Evolutionary conservation across 306 rosid genomes (phyloP), one percentile per base, ranked within the genome.

Genomic region (Abrus precatorius): DNA sequence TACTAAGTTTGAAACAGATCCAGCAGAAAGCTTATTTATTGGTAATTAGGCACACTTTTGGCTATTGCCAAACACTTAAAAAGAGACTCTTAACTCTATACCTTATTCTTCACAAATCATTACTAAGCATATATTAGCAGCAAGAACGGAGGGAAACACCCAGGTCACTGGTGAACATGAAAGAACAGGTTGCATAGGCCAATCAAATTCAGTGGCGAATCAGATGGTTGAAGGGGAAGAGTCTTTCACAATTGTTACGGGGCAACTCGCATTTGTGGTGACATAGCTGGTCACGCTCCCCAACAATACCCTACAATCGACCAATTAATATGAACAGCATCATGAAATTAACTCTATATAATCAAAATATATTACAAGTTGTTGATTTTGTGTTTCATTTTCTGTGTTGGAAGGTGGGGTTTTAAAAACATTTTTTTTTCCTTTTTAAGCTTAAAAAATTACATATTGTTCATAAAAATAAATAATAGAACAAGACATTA

Each of bases 211-310:
- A 67, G 9, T 7, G 7, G 72, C 50, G 27, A 44, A 65, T 85
- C 83, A 85, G 80, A 2, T 0, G 9, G 86, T 83, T 12, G 82
- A 67, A 80, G 82, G 77, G 12, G 1, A 43, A 7, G 69, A 7
- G 41, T 85, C 82, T 49, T 89, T 89, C 34, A 85, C 87, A 67
- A 89, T 44, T 11, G 89, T 89, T 56, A 87, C 86, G 3, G 92
- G 89, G 76, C 87, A 82, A 78, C 1, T 64, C 4, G 87, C 92
- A 76, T 89, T 86, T 52, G 86, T 3, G 45, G 83, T 53, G 34
- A 89, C 90, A n/a, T 80, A 78, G 61, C 27, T 87, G 69, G 85
- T 86, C 61, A 89, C 92, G 76, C 92, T 89, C 72, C 90, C 92
- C 84, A 86, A 72, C 61, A 89, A 71, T 1, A 89, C 90, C 89